Conservation (phyloP, 2,329 filamentous ascomycete genomes). For the Spiromastix sp. region DNA sequence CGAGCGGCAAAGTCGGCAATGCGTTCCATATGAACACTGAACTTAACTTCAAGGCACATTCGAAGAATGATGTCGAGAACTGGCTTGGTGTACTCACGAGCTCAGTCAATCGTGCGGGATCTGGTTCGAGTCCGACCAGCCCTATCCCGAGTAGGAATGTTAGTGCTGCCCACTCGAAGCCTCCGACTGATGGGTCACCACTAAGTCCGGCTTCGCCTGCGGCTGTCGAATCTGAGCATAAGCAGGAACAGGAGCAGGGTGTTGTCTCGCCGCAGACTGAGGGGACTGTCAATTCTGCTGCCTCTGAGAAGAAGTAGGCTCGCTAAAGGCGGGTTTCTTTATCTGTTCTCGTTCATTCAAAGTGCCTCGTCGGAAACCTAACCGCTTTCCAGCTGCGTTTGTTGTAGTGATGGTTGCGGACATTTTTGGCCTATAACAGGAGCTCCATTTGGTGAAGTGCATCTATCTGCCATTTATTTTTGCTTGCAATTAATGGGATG, state of each 20-base stretch:
- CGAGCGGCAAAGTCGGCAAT: constrained; percentile 63
- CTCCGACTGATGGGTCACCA: not conserved
- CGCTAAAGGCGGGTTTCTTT: not conserved
- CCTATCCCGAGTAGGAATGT: constrained; percentile 1
- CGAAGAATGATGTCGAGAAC: constrained; percentile 65
- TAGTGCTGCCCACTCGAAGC: not conserved
- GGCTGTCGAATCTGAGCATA: not conserved
- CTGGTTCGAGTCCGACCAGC: not conserved
- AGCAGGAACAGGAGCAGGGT: constrained; percentile 3
- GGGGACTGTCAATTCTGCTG: not conserved
- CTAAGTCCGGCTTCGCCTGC: not conserved
- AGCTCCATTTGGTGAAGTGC: not conserved
- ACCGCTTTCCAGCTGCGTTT: too few species aligned
- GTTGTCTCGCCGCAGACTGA: not conserved
- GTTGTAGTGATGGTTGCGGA: too few species aligned
- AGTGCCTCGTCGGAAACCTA: too few species aligned
- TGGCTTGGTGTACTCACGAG: constrained; percentile 42
- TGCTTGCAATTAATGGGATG: too few species aligned
- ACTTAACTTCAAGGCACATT: constrained; percentile 78
- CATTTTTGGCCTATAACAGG: too few species aligned
- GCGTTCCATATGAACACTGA: constrained; percentile 74
- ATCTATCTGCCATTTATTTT: too few species aligned
- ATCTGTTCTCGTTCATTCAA: too few species aligned
- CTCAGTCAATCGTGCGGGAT: not conserved
- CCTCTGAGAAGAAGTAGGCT: not conserved